Evolutionary conservation across 345 rosid genomes (phyloP), one percentile per base, ranked within the genome.

Genomic region (Salix udensis): DNA sequence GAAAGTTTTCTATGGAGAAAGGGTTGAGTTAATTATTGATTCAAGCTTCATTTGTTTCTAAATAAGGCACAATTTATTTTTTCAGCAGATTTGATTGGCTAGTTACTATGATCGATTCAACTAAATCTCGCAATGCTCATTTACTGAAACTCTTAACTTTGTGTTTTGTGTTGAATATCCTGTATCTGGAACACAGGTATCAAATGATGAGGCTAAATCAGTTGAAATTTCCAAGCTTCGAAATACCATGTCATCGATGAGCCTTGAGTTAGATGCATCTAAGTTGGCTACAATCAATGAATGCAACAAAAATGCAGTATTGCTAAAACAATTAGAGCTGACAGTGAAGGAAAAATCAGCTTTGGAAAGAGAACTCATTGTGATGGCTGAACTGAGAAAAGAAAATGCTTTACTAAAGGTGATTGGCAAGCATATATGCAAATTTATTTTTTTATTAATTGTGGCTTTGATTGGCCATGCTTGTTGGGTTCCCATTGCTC

Each of bases 211-310:
- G 74, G 88, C 89, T 21, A 95, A 88, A 87, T 82, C 85, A 40
- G 79, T 72, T 69, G 97, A 95, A 87, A 86, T 90, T 74, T 89
- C 91, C 34, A 91, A 91, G 85, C 94, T 91, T 78, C 93, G 87
- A 71, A 89, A 87, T 77, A 69, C 84, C 55, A 53, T 93, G 87
- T 96, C 92, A 78, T 89, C 94, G 76, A 78, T 90, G 87, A 87
- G 75, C 79, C 97, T 96, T 73, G 94, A 93, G 86, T 84, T 93
- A 77, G 99, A 96, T 89, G 99, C 97, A 62, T 85, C 98, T 81
- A 96, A 89, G 85, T 85, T 93, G 79, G 91, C 92, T 53, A 92
- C 96, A 67, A 89, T 92, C 72, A 91, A 90, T 80, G 94, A 92
- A 86, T 91, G 91, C 83, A 90, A 91, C 88, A 96, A 92, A 87